Evolutionary conservation across 2,329 filamentous ascomycete genomes (phyloP), one percentile per base, ranked within the genome.

Genomic region (Plectosphaerella cucumerina): DNA sequence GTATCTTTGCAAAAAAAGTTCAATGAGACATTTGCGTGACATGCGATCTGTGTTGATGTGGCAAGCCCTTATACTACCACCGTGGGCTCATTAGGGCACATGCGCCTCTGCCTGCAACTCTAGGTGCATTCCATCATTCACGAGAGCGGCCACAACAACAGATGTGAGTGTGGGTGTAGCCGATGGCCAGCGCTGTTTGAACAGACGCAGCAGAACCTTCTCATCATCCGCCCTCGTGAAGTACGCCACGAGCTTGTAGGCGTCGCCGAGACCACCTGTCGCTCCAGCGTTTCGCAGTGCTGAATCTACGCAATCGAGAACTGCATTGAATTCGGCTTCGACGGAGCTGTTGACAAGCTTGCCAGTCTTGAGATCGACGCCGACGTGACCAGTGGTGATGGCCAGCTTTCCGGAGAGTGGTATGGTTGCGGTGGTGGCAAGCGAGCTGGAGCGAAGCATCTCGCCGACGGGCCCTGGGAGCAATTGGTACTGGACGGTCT

Each of bases 61-160:
- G n/a, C n/a, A n/a, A n/a, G n/a, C n/a, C n/a, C n/a, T n/a, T n/a
- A n/a, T n/a, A n/a, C n/a, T n/a, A n/a, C n/a, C n/a, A n/a, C n/a
- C n/a, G n/a, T n/a, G n/a, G n/a, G n/a, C n/a, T n/a, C n/a, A n/a
- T n/a, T n/a, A 39, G 5, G 6, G 10, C 46, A 35, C 31, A 17
- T 56, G 47, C 12, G 49, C 54, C 44, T 58, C 56, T 2, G 52
- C 56, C n/a, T 55, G 56, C 14, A 58, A 43, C 50, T 58, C 56
- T 1, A 42, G 47, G 17, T 58, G 49, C 47, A 56, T 51, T n/a
- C 50, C 53, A 10, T 52, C 50, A n/a, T 56, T 56, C 37, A 58
- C 49, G 10, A 58, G 44, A 15, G 17, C 52, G 2, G 49, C 47
- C 42, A 57, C 56, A 11, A 58, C 54, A 11, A 58, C 54, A 1